A percentile compares a stretch with the other conserved stretches of the same genome.
Conservation (phyloP, 345 rosid genomes). For the Gossypium arboreum region DNA sequence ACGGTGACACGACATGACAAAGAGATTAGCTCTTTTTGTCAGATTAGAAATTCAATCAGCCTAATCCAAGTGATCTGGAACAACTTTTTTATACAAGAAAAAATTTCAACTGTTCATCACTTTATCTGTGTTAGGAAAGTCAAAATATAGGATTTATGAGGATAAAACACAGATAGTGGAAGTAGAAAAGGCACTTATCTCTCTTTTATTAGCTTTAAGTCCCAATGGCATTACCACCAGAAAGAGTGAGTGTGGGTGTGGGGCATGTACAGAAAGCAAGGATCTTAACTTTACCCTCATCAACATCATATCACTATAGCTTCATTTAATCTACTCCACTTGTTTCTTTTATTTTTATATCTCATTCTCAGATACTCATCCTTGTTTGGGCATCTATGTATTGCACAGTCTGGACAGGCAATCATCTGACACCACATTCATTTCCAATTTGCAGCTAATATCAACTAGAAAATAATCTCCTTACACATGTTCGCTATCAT, state of each 20-base stretch:
- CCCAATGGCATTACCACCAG: conserved; percentile 29
- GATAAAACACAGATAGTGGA: conserved; percentile 16
- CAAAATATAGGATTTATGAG: not conserved
- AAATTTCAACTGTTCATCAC: not conserved
- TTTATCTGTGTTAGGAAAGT: not conserved
- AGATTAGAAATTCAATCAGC: not conserved
- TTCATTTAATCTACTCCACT: conserved; percentile 22
- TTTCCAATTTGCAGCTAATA: not conserved
- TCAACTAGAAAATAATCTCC: not conserved
- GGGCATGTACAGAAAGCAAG: conserved; percentile 19
- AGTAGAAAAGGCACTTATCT: conserved; percentile 8
- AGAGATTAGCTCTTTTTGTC: conserved; percentile 2
- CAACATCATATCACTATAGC: not conserved
- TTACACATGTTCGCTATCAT: not conserved
- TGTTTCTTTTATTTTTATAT: not conserved
- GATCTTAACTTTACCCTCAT: conserved; percentile 6
- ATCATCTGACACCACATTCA: not conserved
- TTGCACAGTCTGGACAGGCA: conserved; percentile 3
- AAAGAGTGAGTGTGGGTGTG: conserved; percentile 19
- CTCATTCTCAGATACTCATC: not conserved
- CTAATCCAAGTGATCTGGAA: conserved; percentile 13
- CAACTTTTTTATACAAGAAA: not conserved
- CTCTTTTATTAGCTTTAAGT: conserved; percentile 17
- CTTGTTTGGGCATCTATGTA: not conserved
- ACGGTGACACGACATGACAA: conserved; percentile 8